Evolutionary conservation across 2,329 filamentous ascomycete species (phyloP).

Genomic region (Diaporthe humulicola): DNA sequence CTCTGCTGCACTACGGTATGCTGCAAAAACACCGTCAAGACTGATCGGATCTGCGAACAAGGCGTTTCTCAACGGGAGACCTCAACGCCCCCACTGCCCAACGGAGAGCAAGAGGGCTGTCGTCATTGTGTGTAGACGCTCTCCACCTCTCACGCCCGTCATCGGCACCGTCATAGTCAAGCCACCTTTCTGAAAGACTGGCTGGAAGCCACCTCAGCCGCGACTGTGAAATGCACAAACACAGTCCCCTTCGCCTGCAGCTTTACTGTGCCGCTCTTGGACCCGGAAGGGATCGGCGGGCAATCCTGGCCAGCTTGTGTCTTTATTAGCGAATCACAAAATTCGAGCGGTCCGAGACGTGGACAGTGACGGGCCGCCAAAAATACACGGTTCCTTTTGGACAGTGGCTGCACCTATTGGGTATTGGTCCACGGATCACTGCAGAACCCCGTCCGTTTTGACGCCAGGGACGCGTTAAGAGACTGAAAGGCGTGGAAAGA

Average conservation of each 20-base stretch:
- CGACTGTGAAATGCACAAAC: constrained; percentile 33
- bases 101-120: constrained; percentile 11
- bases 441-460: constrained; percentile 16
- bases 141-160: constrained; percentile 23
- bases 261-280: constrained; percentile 30
- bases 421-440: constrained; percentile 12
- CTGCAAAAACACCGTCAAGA: not conserved
- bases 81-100: constrained; percentile 1
- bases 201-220: constrained; percentile 22
- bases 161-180: constrained; percentile 37
- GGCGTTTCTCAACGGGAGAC: not conserved
- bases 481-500: constrained; percentile 2
- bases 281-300: constrained; percentile 22
- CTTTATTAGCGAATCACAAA: constrained; percentile 39
- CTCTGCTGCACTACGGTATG: not conserved
- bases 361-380: constrained; percentile 9
- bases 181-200: constrained; percentile 31
- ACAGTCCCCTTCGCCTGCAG: constrained; percentile 30
- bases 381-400: constrained; percentile 23
- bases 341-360: constrained; percentile 32
- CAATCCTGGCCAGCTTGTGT: constrained; percentile 23
- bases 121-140: constrained; percentile 23
- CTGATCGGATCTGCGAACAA: constrained; percentile 8
- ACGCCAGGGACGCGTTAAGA: not conserved
- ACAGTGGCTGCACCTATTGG: constrained; percentile 26